A percentile compares a stretch with the other conserved stretches of the same genome.
These are phyloP conservation scores for Ceriops tagal DNA, from an alignment of 345 rosid species.

Conservation along the genomic window DNA sequence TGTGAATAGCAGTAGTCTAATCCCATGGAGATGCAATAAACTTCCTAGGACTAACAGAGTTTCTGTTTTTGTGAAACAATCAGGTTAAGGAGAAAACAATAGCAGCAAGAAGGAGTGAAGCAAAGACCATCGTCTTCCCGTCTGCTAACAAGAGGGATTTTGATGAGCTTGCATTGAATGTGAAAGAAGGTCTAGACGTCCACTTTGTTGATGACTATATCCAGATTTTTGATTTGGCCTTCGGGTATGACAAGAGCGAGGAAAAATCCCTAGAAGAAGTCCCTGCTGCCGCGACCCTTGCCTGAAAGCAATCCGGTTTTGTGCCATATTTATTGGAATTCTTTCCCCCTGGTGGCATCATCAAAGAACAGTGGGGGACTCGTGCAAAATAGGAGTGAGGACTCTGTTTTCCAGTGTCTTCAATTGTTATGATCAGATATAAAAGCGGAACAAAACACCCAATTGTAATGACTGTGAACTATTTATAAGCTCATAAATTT, in stretches of 20 bases:
- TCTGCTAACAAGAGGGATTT: slow-evolving; percentile 87
- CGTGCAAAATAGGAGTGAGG: slow-evolving; percentile 5
- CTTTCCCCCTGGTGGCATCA: neutral
- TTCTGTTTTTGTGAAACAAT: neutral
- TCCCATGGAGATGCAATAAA: neutral
- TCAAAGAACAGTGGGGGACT: neutral
- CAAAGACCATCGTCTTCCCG: slow-evolving; percentile 85
- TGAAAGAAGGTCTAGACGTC: slow-evolving; percentile 88
- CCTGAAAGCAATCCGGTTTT: slow-evolving; percentile 7
- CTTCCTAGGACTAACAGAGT: neutral
- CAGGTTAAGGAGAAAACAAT: slow-evolving; percentile 98
- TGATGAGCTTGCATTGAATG: slow-evolving; percentile 82
- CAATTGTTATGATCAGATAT: neutral
- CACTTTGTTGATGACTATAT: slow-evolving; percentile 79
- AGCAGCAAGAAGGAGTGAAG: slow-evolving; percentile 86
- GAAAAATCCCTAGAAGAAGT: slow-evolving; percentile 3
- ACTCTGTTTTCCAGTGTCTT: neutral
- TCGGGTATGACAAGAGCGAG: slow-evolving; percentile 33
- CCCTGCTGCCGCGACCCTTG: neutral
- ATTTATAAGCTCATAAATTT: neutral
- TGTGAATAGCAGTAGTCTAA: neutral
- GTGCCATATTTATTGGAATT: slow-evolving; percentile 7
- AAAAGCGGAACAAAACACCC: slow-evolving; percentile 2
- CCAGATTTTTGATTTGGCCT: slow-evolving; percentile 66
- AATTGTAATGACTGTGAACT: slow-evolving; percentile 2